These are phyloP conservation scores for Termitomyces sp. DNA, from an alignment of 768 basidiomycete species.

Conservation along the genomic window DNA sequence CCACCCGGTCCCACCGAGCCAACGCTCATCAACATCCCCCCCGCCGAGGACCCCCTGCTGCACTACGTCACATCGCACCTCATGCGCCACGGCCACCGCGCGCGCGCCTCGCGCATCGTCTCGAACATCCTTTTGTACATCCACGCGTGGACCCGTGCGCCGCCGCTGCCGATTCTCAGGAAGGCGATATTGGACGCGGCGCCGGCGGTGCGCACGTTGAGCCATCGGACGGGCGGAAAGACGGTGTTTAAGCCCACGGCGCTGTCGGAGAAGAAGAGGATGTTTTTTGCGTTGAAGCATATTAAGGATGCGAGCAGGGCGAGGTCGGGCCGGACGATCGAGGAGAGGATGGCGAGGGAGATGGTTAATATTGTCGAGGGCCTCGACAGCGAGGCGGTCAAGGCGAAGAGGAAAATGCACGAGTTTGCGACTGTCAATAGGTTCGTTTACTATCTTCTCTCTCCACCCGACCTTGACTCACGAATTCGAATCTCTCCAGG, in stretches of 20 bases:
- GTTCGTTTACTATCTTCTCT: slow-evolving; percentile 34
- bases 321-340: slow-evolving; percentile 49
- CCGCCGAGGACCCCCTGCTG: slow-evolving; percentile 71
- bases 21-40: slow-evolving; percentile 47
- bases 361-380: slow-evolving; percentile 67
- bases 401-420: slow-evolving; percentile 60
- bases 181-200: slow-evolving; percentile 64
- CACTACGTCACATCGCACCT: slow-evolving; percentile 59
- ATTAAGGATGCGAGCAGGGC: slow-evolving; percentile 60
- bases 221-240: slow-evolving; percentile 43
- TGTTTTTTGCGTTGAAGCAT: slow-evolving; percentile 64
- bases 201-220: slow-evolving; percentile 56
- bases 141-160: slow-evolving; percentile 66
- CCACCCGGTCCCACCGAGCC: background rate
- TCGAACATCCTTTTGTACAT: slow-evolving; percentile 66
- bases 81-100: slow-evolving; percentile 60
- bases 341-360: slow-evolving; percentile 76
- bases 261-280: slow-evolving; percentile 77
- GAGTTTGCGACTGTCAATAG: slow-evolving; percentile 72
- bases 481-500: background rate
- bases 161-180: slow-evolving; percentile 77
- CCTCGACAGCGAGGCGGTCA: slow-evolving; percentile 44
- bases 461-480: background rate
- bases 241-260: slow-evolving; percentile 61
- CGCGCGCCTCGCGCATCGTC: slow-evolving; percentile 51